phyloP scores from a whole-genome alignment of 2,329 filamentous ascomycete species.

The Fusarium chuoi region DNA sequence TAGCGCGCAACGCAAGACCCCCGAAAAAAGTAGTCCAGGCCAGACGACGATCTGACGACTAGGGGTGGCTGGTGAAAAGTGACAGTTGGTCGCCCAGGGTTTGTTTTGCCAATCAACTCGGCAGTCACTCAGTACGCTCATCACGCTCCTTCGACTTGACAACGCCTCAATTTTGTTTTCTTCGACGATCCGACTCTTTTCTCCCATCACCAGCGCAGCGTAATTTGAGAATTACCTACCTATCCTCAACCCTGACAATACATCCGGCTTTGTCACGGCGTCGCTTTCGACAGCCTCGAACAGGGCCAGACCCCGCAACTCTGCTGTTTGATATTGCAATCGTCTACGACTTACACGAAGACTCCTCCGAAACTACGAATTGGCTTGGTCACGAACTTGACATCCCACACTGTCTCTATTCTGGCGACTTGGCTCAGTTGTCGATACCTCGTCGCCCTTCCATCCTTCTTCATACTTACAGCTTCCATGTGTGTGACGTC shows the following conservation, averaged over 20 bases:
- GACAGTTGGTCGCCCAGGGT: constrained; percentile 26
- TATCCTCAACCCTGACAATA: constrained; percentile 1
- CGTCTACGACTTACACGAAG: constrained; percentile 32
- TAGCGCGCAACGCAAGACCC: constrained; percentile 18
- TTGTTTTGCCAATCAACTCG: constrained; percentile 29
- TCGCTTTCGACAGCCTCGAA: constrained; percentile 30
- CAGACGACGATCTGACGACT: constrained; percentile 31
- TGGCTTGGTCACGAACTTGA: constrained; percentile 11
- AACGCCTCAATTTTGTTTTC: constrained; percentile 20
- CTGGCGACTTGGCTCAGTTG: constrained; percentile 19
- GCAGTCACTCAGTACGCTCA: constrained; percentile 15
- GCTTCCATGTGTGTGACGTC: constrained; percentile 65
- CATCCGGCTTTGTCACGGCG: constrained; percentile 15
- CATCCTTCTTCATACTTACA: constrained; percentile 38
- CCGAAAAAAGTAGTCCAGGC: constrained; percentile 2
- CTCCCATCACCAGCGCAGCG: constrained; percentile 1
- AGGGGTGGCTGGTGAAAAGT: constrained; percentile 37
- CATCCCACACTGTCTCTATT: constrained; percentile 10
- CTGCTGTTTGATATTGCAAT: constrained; percentile 20
- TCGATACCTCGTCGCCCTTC: constrained; percentile 18
- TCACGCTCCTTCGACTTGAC: constrained; percentile 23
- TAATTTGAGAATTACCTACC: neutral
- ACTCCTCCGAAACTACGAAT: neutral
- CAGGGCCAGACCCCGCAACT: constrained; percentile 1
- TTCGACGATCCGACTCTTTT: neutral